Conservation (phyloP, 371 early-diverging fungal species). For the Syncephalastrum racemosum region DNA sequence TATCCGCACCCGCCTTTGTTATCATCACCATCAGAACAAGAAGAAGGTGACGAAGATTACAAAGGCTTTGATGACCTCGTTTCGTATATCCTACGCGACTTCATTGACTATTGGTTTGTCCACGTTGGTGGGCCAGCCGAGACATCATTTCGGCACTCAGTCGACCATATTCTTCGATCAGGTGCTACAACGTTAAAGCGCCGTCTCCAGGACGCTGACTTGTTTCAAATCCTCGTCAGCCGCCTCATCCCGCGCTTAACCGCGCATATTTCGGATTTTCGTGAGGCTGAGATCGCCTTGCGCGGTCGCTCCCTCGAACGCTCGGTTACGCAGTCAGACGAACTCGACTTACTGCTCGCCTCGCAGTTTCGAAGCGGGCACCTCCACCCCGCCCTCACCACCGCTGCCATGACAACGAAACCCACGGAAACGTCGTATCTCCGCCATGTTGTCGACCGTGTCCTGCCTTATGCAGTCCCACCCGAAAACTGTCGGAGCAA, state of each 20-base stretch:
- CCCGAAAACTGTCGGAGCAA: conserved; percentile 52
- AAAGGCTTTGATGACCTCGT: conserved; percentile 46
- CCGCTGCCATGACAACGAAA: conserved; percentile 45
- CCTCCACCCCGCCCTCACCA: conserved; percentile 61
- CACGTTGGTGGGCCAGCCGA: conserved; percentile 42
- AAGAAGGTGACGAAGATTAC: conserved; percentile 12
- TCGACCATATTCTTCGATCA: conserved; percentile 49
- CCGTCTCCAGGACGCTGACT: conserved; percentile 58
- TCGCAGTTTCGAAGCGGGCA: conserved; percentile 59
- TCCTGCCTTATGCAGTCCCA: conserved; percentile 65
- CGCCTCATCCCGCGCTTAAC: conserved; percentile 68
- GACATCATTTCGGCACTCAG: conserved; percentile 33
- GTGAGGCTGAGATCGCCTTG: conserved; percentile 62
- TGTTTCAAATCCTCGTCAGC: conserved; percentile 56
- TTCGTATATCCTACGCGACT: conserved; percentile 51
- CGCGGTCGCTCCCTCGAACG: conserved; percentile 56
- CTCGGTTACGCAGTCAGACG: conserved; percentile 56
- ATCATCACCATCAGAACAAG: conserved; percentile 17
- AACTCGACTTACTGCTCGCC: conserved; percentile 63
- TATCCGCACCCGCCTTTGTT: conserved; percentile 3
- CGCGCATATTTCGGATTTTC: conserved; percentile 66
- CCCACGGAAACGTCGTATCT: conserved; percentile 66
- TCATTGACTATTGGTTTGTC: conserved; percentile 58
- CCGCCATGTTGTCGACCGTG: conserved; percentile 58
- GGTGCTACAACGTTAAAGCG: conserved; percentile 32